Evolutionary conservation across 257 asterid species (phyloP).

Genomic region (Solanum dulcamara): DNA sequence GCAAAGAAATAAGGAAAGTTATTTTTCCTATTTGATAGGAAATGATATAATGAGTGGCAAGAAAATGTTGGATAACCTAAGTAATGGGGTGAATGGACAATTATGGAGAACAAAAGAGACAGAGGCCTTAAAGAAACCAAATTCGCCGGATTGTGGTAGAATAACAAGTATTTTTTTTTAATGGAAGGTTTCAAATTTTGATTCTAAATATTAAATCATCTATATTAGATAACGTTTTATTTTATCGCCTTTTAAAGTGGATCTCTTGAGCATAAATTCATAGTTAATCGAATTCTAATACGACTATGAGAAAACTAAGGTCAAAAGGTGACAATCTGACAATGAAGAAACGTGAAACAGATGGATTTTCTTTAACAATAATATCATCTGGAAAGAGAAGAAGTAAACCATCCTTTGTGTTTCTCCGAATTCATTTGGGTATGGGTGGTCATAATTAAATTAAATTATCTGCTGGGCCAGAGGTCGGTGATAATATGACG

Average conservation of each 20-base stretch:
- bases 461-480: not conserved
- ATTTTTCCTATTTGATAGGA: no score
- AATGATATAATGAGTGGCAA: no score
- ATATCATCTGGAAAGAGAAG: not conserved
- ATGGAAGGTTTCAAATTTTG: no score
- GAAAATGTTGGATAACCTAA: no score
- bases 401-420: not conserved
- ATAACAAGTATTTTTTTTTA: no score
- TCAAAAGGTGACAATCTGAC: not conserved
- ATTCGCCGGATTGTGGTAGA: no score
- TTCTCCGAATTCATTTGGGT: not conserved
- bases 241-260: fast-evolving
- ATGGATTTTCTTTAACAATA: not conserved
- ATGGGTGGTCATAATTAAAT: not conserved
- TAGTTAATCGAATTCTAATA: not conserved
- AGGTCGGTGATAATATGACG: not conserved
- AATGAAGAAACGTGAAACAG: not conserved
- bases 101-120: no score
- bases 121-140: no score
- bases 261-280: not conserved
- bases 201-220: no score
- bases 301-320: not conserved
- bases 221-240: not conserved
- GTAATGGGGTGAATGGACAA: no score
- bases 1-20: no score